Evolutionary conservation across 2,329 filamentous ascomycete genomes (phyloP).

Genomic region (Hawksworthiomyces lignivorus): DNA sequence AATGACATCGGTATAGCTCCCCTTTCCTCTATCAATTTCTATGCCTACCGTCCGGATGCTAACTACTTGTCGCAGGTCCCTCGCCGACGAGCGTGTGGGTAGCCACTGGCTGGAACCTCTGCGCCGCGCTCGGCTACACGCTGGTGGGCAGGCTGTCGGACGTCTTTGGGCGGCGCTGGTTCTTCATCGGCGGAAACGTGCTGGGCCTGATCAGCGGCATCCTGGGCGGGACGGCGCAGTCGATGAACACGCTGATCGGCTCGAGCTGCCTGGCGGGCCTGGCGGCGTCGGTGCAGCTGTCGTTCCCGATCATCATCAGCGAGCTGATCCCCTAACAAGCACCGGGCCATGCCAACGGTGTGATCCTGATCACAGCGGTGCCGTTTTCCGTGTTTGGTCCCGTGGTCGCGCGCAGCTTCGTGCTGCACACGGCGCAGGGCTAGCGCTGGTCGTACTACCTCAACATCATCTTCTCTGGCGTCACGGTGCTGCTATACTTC

Average conservation of each 20-base stretch:
- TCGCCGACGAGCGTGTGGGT: too few relatives aligned
- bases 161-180: conserved; percentile 14
- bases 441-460: too few relatives aligned
- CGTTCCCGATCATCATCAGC: conserved; percentile 24
- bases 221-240: conserved; percentile 19
- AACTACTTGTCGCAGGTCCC: too few relatives aligned
- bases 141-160: conserved; percentile 16
- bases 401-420: too few relatives aligned
- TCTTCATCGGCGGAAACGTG: conserved; percentile 13
- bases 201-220: conserved; percentile 16
- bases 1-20: neutral
- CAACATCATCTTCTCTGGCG: too few relatives aligned
- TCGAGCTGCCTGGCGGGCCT: conserved; percentile 23
- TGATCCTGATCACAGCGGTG: too few relatives aligned
- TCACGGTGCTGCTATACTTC: too few relatives aligned
- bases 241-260: conserved; percentile 19
- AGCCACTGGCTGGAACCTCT: neutral
- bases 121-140: conserved; percentile 3
- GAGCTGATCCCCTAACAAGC: conserved; percentile 27
- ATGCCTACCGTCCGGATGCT: too few relatives aligned
- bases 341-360: conserved; percentile 13
- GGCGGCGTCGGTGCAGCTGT: conserved; percentile 23
- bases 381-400: too few relatives aligned
- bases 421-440: too few relatives aligned
- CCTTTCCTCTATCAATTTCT: neutral